A percentile compares a stretch with the other conserved stretches of the same genome.
These are phyloP conservation scores for Cronartium quercuum DNA, from an alignment of 1,284 basidiomycete species.

Conservation along the genomic window DNA sequence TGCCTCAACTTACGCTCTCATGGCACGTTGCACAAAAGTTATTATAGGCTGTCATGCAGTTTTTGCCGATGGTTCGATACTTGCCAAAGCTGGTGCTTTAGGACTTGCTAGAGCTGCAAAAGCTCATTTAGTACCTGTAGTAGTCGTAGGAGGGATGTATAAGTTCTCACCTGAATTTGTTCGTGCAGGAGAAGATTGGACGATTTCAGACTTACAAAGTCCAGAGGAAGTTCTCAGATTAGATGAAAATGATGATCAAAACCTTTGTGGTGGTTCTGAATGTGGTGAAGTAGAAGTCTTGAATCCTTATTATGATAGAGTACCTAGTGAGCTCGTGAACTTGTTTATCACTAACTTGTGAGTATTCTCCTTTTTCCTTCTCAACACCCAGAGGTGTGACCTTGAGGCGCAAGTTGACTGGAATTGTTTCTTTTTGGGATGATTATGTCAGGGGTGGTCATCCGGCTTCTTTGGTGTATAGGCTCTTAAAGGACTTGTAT, in stretches of 20 bases:
- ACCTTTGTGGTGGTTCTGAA: too few relatives aligned
- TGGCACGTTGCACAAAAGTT: conserved; percentile 34
- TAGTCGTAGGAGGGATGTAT: conserved; percentile 32
- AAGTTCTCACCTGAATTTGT: conserved; percentile 23
- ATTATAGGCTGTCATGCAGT: conserved; percentile 37
- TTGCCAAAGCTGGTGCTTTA: conserved; percentile 35
- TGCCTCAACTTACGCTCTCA: conserved; percentile 22
- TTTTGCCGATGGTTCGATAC: conserved; percentile 38
- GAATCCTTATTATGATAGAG: conserved; percentile 35
- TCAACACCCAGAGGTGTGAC: background rate
- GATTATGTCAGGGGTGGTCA: conserved; percentile 19
- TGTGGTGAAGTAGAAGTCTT: conserved; percentile 20
- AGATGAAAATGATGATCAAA: background rate
- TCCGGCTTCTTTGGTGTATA: conserved; percentile 32
- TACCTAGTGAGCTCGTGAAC: conserved; percentile 30
- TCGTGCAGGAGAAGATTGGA: conserved; percentile 20
- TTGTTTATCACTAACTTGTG: conserved; percentile 38
- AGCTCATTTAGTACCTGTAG: conserved; percentile 26
- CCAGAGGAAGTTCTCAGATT: conserved; percentile 25
- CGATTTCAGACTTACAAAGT: conserved; percentile 16
- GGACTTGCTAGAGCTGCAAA: conserved; percentile 20
- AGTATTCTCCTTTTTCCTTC: background rate
- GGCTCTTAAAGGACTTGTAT: conserved; percentile 38
- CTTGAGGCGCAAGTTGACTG: background rate
- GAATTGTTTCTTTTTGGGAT: background rate